Evolutionary conservation across 140 eudicot species (phyloP).

Genomic region (Oenanthe javanica): DNA sequence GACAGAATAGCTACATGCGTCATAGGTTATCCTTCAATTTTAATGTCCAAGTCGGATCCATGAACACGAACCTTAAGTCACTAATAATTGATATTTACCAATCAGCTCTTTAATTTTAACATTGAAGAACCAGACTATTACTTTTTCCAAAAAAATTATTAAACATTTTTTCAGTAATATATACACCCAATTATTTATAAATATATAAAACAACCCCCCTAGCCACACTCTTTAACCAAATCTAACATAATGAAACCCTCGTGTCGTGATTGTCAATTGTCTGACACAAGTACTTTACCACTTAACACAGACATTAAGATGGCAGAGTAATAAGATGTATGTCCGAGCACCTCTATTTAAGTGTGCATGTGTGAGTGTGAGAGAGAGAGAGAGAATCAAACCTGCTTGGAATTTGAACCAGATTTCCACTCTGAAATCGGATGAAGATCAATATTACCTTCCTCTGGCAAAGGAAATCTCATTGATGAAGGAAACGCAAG

Average conservation of each 20-base stretch:
- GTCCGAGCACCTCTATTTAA: neutral
- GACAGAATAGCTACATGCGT: neutral
- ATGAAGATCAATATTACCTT: constrained; percentile 43
- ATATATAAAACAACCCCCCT: neutral
- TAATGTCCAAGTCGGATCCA: neutral
- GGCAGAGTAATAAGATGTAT: no score
- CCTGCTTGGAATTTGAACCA: constrained; percentile 48
- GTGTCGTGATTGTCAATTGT: neutral
- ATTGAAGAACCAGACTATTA: neutral
- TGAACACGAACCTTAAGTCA: neutral
- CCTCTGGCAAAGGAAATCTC: constrained; percentile 47
- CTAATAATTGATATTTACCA: neutral
- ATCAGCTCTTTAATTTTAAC: neutral
- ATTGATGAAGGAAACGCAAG: constrained; percentile 54
- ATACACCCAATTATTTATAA: no score
- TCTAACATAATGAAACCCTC: neutral
- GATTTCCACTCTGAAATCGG: constrained; percentile 73
- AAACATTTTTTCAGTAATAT: no score
- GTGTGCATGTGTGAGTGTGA: no score
- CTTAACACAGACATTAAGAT: neutral
- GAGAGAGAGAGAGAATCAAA: constrained; percentile 22
- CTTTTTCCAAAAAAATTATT: no score
- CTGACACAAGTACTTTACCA: neutral
- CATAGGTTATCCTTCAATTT: neutral
- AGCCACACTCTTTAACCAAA: neutral